Evolutionary conservation across 139 green algal genomes (phyloP).

Genomic region (Chlamydomonas asymmetrica): DNA sequence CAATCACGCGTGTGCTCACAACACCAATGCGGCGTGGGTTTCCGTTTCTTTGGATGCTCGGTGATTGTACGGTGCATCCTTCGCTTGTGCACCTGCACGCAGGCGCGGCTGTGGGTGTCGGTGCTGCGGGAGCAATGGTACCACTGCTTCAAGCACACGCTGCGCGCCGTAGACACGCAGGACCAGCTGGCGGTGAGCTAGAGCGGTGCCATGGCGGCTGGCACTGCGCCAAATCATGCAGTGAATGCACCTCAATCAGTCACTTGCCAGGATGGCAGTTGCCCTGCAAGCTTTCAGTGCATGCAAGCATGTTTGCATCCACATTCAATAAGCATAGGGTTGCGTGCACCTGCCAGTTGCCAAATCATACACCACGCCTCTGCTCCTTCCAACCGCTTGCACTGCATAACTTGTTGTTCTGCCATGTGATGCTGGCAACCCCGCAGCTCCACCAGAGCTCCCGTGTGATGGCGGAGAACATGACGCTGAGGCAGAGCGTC

Average conservation of each 20-base stretch:
- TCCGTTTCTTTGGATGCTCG: too few species aligned
- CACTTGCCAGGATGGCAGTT: not conserved
- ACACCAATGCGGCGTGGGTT: too few species aligned
- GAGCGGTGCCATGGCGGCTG: too few species aligned
- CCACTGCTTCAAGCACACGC: conserved; percentile 70
- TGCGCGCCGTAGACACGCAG: conserved; percentile 39
- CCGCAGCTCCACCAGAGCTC: conserved; percentile 33
- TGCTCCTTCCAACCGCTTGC: too few species aligned
- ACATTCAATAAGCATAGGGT: too few species aligned
- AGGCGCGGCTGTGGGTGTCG: not conserved
- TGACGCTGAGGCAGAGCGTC: conserved; percentile 43
- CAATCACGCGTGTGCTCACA: too few species aligned
- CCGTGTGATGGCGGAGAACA: conserved; percentile 46
- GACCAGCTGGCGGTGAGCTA: conserved; percentile 11
- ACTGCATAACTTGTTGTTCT: too few species aligned
- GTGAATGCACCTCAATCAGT: too few species aligned
- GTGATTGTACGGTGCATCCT: not conserved
- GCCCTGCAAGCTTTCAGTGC: not conserved
- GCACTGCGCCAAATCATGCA: too few species aligned
- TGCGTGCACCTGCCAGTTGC: too few species aligned
- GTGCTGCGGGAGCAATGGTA: conserved; percentile 59
- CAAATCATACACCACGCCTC: too few species aligned
- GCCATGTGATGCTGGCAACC: not conserved
- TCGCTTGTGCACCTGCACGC: not conserved
- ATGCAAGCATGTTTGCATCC: not conserved